phyloP scores from a whole-genome alignment of 2,329 filamentous ascomycete species.

The Macrophomina phaseolina region DNA sequence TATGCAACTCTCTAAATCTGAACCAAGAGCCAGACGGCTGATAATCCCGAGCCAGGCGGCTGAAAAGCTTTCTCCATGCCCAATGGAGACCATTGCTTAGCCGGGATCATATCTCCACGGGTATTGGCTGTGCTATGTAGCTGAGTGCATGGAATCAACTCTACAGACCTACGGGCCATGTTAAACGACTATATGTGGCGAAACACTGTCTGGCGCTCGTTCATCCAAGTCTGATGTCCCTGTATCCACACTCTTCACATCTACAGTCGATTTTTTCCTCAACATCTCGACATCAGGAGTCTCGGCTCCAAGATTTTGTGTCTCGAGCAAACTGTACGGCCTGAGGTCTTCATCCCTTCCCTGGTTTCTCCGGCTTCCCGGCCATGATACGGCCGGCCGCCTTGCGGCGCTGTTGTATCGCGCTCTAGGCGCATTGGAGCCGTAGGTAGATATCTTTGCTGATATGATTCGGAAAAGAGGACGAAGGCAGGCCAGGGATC shows the following conservation, averaged over 20 bases:
- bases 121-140: too few relatives aligned
- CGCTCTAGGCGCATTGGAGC: not conserved
- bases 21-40: too few relatives aligned
- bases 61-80: too few relatives aligned
- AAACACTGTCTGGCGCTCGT: too few relatives aligned
- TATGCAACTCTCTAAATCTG: too few relatives aligned
- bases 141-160: too few relatives aligned
- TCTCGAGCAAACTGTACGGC: not conserved
- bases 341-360: not conserved
- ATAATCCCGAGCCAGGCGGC: too few relatives aligned
- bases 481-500: constrained; percentile 43
- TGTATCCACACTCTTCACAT: not conserved
- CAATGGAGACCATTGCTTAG: too few relatives aligned
- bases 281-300: not conserved
- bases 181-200: too few relatives aligned
- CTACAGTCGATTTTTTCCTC: not conserved
- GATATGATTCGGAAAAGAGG: constrained; percentile 38
- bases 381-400: not conserved
- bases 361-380: not conserved
- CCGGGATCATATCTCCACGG: too few relatives aligned
- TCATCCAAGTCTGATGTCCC: not conserved
- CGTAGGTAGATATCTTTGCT: not conserved
- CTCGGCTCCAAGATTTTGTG: not conserved
- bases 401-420: not conserved
- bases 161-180: too few relatives aligned